These are phyloP conservation scores for Trametes punicea DNA, from an alignment of 768 basidiomycete genomes.

Conservation along the genomic window DNA sequence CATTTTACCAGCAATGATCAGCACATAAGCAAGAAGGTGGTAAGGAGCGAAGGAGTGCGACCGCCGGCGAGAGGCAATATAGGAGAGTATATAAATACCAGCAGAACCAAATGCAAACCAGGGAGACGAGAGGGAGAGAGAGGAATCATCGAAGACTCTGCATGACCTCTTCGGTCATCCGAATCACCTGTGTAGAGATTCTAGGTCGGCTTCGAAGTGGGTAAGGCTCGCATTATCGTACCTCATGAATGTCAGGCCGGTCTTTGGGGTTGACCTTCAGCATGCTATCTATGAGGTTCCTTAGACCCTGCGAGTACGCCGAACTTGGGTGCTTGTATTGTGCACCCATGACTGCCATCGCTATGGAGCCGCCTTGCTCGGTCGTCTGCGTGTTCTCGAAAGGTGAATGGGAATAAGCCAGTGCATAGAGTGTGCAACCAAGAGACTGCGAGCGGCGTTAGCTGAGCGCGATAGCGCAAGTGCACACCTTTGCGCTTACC, in stretches of 20 bases:
- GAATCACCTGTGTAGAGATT: constrained; percentile 49
- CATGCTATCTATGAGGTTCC: constrained; percentile 80
- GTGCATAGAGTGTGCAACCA: constrained; percentile 91
- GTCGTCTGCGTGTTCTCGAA: constrained; percentile 92
- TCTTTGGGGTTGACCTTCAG: constrained; percentile 78
- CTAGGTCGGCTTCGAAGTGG: no score
- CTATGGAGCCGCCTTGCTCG: constrained; percentile 94
- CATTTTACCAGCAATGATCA: constrained; percentile 6
- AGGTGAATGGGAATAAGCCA: constrained; percentile 94
- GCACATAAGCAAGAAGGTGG: constrained; percentile 8
- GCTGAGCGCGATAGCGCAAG: not conserved
- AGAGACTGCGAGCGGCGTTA: constrained; percentile 60
- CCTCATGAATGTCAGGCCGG: constrained; percentile 84
- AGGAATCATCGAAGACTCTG: constrained; percentile 46
- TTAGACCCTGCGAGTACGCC: constrained; percentile 82
- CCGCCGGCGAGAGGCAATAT: not conserved
- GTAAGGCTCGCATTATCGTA: constrained; percentile 30
- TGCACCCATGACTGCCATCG: constrained; percentile 95
- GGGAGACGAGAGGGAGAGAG: not conserved
- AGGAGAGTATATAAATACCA: constrained; percentile 3
- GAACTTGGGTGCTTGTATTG: constrained; percentile 87
- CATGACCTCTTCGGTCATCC: constrained; percentile 60
- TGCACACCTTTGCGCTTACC: constrained; percentile 46
- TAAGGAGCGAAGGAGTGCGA: constrained; percentile 9
- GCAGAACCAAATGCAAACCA: not conserved